A percentile compares a stretch with the other conserved stretches of the same genome.
Conservation (phyloP, 305 asterid species). For the Fraxinus albicans region DNA sequence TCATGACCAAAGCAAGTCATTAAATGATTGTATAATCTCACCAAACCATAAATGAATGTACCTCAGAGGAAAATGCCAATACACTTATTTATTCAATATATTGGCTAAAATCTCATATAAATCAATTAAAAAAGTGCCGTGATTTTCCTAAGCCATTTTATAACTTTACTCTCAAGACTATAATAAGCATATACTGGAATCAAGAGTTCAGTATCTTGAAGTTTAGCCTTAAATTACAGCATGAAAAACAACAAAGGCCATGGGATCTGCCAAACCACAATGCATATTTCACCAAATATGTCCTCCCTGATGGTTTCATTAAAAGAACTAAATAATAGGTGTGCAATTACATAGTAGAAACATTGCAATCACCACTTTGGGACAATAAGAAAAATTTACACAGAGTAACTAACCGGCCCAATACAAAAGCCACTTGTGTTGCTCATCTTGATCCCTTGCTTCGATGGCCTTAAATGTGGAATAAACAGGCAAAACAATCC, state of each 20-base stretch:
- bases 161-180: background rate
- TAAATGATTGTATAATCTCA: background rate
- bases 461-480: slow-evolving; percentile 93
- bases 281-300: slow-evolving; percentile 3
- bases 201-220: background rate
- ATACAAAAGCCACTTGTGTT: slow-evolving; percentile 78
- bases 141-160: background rate
- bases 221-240: slow-evolving; percentile 8
- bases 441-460: slow-evolving; percentile 53
- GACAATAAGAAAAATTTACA: background rate
- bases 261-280: slow-evolving; percentile 8
- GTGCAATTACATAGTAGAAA: background rate
- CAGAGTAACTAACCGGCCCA: slow-evolving; percentile 74
- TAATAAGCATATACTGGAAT: background rate
- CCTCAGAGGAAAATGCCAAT: slow-evolving; percentile 5
- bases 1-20: slow-evolving; percentile 19
- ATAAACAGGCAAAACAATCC: slow-evolving; percentile 80
- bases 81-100: background rate
- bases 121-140: background rate
- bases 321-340: background rate
- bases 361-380: background rate
- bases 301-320: background rate
- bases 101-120: background rate
- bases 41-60: background rate
- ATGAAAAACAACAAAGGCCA: background rate